Base-by-base conservation (phyloP, 345 rosid species). In the Populus euphratica region DNA sequence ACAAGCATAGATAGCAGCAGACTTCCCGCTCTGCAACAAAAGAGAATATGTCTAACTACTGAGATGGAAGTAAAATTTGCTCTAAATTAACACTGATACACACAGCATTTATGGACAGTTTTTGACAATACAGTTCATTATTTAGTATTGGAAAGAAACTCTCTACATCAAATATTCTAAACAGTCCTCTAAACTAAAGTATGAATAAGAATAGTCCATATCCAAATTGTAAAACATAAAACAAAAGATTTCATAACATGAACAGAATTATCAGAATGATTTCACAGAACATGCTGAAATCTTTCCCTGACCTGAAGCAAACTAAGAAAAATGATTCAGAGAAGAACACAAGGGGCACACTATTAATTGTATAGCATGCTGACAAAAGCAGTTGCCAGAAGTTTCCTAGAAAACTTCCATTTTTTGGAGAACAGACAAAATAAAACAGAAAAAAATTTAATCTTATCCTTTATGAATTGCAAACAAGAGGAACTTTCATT, bases 1-100 rank as follows among this genome's bases (percentile, higher is more conserved):
- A 81, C 99, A 96, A 74, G 99, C 97, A 68, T 86, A 89, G 73
- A 96, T 79, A 76, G 97, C 97, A 35, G 98, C 94, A 79, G 98
- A 92, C 80, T 96, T 96, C 83, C 99, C 98, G 86, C 99, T 87
- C 98, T 96, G 94, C 83, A 86, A 79, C 18, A 63, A 63, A 23
- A 77, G 41, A 2, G 10, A 3, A 59, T 9, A 2, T 75, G 43
- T 68, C 74, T 67, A 70, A 56, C 50, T 38, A 64, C 27, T 11
- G 13, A 9, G 39, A 56, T 14, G 68, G 69, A 77, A 38, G 31
- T 74, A 56, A 83, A 44, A 47, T 49, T 77, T 27, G 79, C 50
- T 39, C 56, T 18, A 35, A 31, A 10, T 21, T 29, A 76, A 50
- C 41, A 49, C 8, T 31, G 21, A 33, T 1, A 16, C 35, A 43